phyloP scores from a whole-genome alignment of 1,139 yeast species.

The Pichia sp. region DNA sequence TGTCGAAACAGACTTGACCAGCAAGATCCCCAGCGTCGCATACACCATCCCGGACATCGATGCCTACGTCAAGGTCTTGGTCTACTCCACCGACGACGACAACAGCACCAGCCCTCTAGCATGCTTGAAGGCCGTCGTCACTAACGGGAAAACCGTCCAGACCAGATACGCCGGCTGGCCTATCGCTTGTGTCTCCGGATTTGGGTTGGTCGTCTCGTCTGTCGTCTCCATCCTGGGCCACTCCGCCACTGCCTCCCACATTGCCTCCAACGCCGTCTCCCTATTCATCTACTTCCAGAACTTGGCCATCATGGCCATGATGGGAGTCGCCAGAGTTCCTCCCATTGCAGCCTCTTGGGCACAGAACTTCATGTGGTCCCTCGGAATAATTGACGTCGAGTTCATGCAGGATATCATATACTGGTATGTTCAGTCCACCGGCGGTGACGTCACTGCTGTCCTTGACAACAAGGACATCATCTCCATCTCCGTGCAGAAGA shows the following conservation, averaged over 20 bases:
- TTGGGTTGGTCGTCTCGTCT: conserved; percentile 85
- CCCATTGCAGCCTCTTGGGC: conserved; percentile 99
- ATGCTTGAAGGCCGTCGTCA: conserved; percentile 84
- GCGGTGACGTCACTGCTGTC: conserved; percentile 79
- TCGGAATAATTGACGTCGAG: conserved; percentile 78
- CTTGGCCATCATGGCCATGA: conserved; percentile 89
- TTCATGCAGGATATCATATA: conserved; percentile 83
- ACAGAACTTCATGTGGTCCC: conserved; percentile 93
- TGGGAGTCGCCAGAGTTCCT: conserved; percentile 90
- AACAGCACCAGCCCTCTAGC: conserved; percentile 53
- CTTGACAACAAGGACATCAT: conserved; percentile 52
- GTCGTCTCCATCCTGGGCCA: conserved; percentile 84
- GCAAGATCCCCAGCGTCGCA: conserved; percentile 73
- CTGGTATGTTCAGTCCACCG: conserved; percentile 97
- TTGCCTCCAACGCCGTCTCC: conserved; percentile 92
- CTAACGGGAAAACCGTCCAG: conserved; percentile 92
- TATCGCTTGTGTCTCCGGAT: conserved; percentile 84
- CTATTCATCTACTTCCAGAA: conserved; percentile 91
- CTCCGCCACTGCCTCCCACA: conserved; percentile 91
- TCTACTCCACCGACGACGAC: conserved; percentile 47
- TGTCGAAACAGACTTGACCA: conserved; percentile 42
- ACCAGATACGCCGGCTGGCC: conserved; percentile 97
- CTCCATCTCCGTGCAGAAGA: conserved; percentile 79
- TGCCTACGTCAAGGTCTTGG: conserved; percentile 77
- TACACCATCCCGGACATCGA: conserved; percentile 91